phyloP scores from a whole-genome alignment of 441 rosid species.

The Brassica balearica region DNA sequence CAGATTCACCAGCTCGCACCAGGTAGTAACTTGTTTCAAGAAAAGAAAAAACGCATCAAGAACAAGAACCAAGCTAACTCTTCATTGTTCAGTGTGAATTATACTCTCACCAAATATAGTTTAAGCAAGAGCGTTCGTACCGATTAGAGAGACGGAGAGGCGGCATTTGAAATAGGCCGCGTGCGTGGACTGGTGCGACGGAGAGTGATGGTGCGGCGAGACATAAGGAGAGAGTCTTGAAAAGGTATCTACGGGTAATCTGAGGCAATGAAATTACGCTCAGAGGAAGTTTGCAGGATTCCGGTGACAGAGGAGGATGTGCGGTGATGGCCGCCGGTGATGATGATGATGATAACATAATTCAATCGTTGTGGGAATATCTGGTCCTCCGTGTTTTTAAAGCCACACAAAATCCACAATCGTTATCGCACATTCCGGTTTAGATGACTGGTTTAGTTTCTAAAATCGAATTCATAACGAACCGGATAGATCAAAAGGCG shows the following conservation, averaged over 20 bases:
- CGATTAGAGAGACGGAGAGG: constrained; percentile 48
- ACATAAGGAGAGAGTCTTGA: constrained; percentile 44
- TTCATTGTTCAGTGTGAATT: background rate
- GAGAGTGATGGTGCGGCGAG: constrained; percentile 37
- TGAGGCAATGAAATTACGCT: constrained; percentile 4
- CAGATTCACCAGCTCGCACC: constrained; percentile 93
- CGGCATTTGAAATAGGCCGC: constrained; percentile 51
- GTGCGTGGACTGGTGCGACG: constrained; percentile 40
- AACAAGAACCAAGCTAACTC: constrained; percentile 5
- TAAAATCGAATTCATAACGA: background rate
- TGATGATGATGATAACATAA: constrained; percentile 51
- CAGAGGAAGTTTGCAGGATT: background rate
- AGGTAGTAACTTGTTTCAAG: constrained; percentile 65
- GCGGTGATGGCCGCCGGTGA: constrained; percentile 32
- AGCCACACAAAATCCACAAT: constrained; percentile 55
- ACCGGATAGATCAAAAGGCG: background rate
- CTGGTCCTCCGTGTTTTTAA: constrained; percentile 34
- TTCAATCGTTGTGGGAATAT: constrained; percentile 15
- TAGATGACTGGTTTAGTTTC: constrained; percentile 20
- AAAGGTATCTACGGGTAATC: constrained; percentile 36
- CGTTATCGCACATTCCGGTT: constrained; percentile 50
- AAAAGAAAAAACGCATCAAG: constrained; percentile 18
- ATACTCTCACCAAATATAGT: background rate
- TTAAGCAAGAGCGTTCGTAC: constrained; percentile 12
- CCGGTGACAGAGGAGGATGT: constrained; percentile 36